Percentiles rank a stretch among this genome's conserved stretches.
Conservation (phyloP, 2,329 filamentous ascomycete genomes). For the Penicillium crustosum region DNA sequence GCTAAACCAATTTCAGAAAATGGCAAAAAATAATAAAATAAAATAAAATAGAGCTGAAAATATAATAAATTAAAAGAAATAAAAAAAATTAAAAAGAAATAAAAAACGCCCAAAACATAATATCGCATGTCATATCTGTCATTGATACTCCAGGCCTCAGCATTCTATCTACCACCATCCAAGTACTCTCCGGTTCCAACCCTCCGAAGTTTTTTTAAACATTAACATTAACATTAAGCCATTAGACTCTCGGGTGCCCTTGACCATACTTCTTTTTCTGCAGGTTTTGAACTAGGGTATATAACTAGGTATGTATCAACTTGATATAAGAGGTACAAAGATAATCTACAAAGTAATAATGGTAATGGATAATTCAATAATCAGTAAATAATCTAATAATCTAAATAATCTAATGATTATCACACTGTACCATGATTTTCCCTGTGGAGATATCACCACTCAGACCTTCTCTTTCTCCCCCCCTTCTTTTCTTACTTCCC, state of each 20-base stretch:
- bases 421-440: neutral
- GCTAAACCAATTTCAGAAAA: slow-evolving; percentile 1
- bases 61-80: neutral
- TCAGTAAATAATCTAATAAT: neutral
- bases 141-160: slow-evolving; percentile 9
- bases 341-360: neutral
- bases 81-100: neutral
- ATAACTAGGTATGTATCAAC: neutral
- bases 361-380: neutral
- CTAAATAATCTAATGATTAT: slow-evolving; percentile 1
- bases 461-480: neutral
- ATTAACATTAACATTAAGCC: slow-evolving; percentile 18
- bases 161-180: neutral
- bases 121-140: slow-evolving; percentile 14
- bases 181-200: slow-evolving; percentile 13
- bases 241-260: slow-evolving; percentile 17
- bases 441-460: slow-evolving; percentile 7
- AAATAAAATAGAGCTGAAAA: neutral
- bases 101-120: slow-evolving; percentile 3
- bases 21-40: neutral
- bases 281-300: neutral
- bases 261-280: neutral
- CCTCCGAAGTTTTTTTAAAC: slow-evolving; percentile 13
- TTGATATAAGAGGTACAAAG: neutral
- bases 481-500: neutral